A percentile compares a stretch with the other conserved stretches of the same genome.
phyloP scores from a whole-genome alignment of 306 rosid species.

The Cicer pinnatifidum region DNA sequence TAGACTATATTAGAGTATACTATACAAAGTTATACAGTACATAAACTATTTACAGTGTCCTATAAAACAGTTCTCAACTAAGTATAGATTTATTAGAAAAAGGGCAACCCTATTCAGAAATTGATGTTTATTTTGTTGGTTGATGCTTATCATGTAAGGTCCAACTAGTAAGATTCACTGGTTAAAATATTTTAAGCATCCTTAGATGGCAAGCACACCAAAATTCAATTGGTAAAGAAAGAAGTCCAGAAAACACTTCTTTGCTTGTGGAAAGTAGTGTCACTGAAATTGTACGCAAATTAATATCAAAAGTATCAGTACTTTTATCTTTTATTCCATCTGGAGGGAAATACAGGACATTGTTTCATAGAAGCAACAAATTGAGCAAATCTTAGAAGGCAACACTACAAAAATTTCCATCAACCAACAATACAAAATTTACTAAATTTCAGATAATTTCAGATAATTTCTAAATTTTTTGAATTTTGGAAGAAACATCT shows the following conservation, averaged over 20 bases:
- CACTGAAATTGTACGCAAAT: slow-evolving; percentile 19
- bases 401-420: slow-evolving; percentile 42
- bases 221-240: slow-evolving; percentile 3
- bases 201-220: not conserved
- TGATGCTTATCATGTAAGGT: not conserved
- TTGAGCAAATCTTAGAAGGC: not conserved
- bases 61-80: no score
- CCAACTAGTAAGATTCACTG: not conserved
- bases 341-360: slow-evolving; percentile 15
- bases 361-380: slow-evolving; percentile 24
- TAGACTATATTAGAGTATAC: no score
- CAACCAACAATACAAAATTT: slow-evolving; percentile 25
- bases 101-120: not conserved
- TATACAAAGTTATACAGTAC: no score
- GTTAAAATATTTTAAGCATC: slow-evolving; percentile 1
- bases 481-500: slow-evolving; percentile 41
- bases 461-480: slow-evolving; percentile 10
- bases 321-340: slow-evolving; percentile 33
- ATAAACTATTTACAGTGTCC: no score
- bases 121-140: not conserved
- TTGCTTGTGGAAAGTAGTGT: slow-evolving; percentile 18
- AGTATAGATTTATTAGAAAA: not conserved
- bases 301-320: not conserved
- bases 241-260: not conserved
- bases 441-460: slow-evolving; percentile 37